A percentile compares a stretch with the other conserved stretches of the same genome.
Conservation (phyloP, 495 filamentous ascomycete genomes). For the Tuber brumale region DNA sequence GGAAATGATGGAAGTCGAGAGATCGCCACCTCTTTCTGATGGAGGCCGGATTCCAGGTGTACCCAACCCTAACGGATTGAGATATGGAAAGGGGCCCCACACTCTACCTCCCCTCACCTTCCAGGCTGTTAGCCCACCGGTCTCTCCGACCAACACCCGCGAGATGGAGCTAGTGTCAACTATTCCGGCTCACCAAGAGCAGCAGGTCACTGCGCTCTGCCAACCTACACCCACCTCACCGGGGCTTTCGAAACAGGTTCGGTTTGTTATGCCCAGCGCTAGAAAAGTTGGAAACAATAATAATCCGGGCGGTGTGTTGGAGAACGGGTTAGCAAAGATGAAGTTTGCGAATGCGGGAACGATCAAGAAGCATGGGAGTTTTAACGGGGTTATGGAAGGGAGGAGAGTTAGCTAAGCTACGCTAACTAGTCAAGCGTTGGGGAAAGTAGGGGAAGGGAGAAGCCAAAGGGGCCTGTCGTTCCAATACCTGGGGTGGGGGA, state of each 20-base stretch:
- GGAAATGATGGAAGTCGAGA: constrained; percentile 34
- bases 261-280: constrained; percentile 28
- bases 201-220: constrained; percentile 11
- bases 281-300: constrained; percentile 24
- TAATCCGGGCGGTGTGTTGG: constrained; percentile 29
- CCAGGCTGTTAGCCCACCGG: constrained; percentile 18
- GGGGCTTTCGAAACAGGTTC: constrained; percentile 28
- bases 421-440: not conserved
- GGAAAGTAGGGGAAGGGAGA: not conserved
- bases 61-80: not conserved
- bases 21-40: constrained; percentile 4
- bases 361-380: constrained; percentile 15
- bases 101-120: constrained; percentile 8
- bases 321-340: constrained; percentile 33
- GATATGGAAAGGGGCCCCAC: not conserved
- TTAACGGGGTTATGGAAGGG: constrained; percentile 8
- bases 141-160: constrained; percentile 11
- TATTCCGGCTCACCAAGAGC: constrained; percentile 9
- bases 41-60: not conserved
- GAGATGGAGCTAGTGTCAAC: constrained; percentile 19
- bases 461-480: not conserved
- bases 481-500: not conserved
- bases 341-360: constrained; percentile 26
- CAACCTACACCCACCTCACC: constrained; percentile 19
- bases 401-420: not conserved